Conservation (phyloP, 2,329 filamentous ascomycete species). For the Xylaria digitata region DNA sequence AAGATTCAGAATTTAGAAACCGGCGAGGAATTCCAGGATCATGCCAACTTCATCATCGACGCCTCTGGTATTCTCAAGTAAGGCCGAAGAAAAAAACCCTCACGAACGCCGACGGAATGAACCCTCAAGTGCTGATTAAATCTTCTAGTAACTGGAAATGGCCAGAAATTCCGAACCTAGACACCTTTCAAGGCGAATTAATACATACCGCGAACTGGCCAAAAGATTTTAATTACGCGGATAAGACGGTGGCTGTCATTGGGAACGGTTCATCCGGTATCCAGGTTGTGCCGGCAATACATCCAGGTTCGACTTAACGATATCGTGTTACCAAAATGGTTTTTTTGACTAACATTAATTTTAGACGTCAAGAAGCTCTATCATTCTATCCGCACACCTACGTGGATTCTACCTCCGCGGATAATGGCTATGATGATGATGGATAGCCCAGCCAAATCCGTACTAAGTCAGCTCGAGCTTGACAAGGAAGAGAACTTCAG, state of each 20-base stretch:
- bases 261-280: conserved; percentile 67
- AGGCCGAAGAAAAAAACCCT: conserved; percentile 39
- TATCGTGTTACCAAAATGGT: not conserved
- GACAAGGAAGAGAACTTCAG: conserved; percentile 58
- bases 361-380: conserved; percentile 55
- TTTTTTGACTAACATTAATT: conserved; percentile 25
- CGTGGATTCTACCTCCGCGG: conserved; percentile 56
- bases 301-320: conserved; percentile 50
- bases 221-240: conserved; percentile 59
- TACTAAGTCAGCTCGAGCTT: conserved; percentile 55
- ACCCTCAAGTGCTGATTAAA: conserved; percentile 16
- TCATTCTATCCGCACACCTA: conserved; percentile 57
- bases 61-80: conserved; percentile 66
- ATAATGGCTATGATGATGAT: conserved; percentile 54
- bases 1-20: conserved; percentile 54
- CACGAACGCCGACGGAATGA: not conserved
- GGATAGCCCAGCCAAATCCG: conserved; percentile 52
- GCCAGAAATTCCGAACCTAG: conserved; percentile 60
- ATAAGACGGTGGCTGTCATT: conserved; percentile 66
- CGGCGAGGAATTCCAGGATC: conserved; percentile 56
- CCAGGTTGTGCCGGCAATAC: conserved; percentile 64
- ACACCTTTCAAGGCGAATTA: conserved; percentile 60
- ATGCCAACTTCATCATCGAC: conserved; percentile 62
- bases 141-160: conserved; percentile 62
- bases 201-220: conserved; percentile 68